Conservation (phyloP, 2,329 filamentous ascomycete species). For the Raffaelea arxii region DNA sequence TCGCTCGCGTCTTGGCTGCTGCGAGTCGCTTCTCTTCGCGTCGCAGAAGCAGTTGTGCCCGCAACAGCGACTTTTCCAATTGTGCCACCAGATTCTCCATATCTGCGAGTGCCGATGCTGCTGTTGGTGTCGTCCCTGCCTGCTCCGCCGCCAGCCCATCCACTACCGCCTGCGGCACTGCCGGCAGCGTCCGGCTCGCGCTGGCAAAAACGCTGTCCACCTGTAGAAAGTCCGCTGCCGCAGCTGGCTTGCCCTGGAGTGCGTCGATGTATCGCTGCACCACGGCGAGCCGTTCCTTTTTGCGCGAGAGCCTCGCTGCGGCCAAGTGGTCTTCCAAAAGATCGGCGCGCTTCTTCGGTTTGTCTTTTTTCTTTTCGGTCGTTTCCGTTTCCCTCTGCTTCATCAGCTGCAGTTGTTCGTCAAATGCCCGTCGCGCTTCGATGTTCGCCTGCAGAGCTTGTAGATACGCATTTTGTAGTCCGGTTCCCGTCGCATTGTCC, state of each 20-base stretch:
- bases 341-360: too few relatives aligned
- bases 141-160: constrained; percentile 36
- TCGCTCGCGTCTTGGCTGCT: constrained; percentile 30
- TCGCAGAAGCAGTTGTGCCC: constrained; percentile 45
- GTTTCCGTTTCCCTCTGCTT: too few relatives aligned
- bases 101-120: constrained; percentile 18
- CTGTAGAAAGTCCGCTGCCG: constrained; percentile 34
- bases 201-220: constrained; percentile 36
- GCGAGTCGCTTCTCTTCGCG: constrained; percentile 46
- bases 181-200: constrained; percentile 31
- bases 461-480: constrained; percentile 44
- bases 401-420: too few relatives aligned
- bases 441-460: constrained; percentile 43
- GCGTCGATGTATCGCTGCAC: constrained; percentile 42
- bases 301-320: constrained; percentile 40
- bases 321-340: constrained; percentile 41
- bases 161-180: constrained; percentile 42
- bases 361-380: too few relatives aligned
- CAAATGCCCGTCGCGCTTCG: constrained; percentile 34
- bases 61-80: constrained; percentile 49
- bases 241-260: constrained; percentile 37
- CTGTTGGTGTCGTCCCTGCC: not conserved
- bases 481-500: constrained; percentile 27
- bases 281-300: constrained; percentile 37
- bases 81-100: constrained; percentile 37